A percentile compares a stretch with the other conserved stretches of the same genome.
phyloP scores from a whole-genome alignment of 306 rosid species.

The Neltuma alba region DNA sequence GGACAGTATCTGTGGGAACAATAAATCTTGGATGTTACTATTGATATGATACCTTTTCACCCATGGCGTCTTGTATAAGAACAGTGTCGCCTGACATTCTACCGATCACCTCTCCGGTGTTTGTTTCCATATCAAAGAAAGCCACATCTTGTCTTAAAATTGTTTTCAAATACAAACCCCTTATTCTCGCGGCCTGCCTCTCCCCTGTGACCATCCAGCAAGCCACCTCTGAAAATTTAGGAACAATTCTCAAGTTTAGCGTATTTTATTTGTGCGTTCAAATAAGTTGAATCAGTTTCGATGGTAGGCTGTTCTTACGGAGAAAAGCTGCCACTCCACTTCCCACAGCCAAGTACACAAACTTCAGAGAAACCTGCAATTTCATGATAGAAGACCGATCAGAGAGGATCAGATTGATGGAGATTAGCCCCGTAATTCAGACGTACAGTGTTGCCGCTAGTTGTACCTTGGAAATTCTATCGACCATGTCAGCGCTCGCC shows the following conservation, averaged over 20 bases:
- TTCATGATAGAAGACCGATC: slow-evolving; percentile 1
- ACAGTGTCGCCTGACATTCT: slow-evolving; percentile 97
- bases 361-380: slow-evolving; percentile 68
- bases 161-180: slow-evolving; percentile 85
- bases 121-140: slow-evolving; percentile 88
- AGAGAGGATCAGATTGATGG: not conserved
- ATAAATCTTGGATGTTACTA: not conserved
- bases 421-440: not conserved
- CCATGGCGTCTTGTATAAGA: slow-evolving; percentile 97
- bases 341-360: slow-evolving; percentile 73
- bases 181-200: slow-evolving; percentile 87
- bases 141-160: slow-evolving; percentile 82
- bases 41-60: slow-evolving; percentile 68
- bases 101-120: slow-evolving; percentile 84
- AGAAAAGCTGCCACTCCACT: slow-evolving; percentile 64
- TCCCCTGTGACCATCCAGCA: slow-evolving; percentile 96
- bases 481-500: slow-evolving; percentile 35
- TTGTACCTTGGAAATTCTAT: slow-evolving; percentile 65
- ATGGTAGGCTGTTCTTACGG: slow-evolving; percentile 55
- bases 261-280: not conserved
- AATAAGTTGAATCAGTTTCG: not conserved
- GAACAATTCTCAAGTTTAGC: slow-evolving; percentile 21
- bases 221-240: slow-evolving; percentile 68
- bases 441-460: not conserved
- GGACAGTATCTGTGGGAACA: not conserved